A percentile compares a stretch with the other conserved stretches of the same genome.
phyloP scores from a whole-genome alignment of 495 filamentous ascomycete species.

The Collariella sp. region DNA sequence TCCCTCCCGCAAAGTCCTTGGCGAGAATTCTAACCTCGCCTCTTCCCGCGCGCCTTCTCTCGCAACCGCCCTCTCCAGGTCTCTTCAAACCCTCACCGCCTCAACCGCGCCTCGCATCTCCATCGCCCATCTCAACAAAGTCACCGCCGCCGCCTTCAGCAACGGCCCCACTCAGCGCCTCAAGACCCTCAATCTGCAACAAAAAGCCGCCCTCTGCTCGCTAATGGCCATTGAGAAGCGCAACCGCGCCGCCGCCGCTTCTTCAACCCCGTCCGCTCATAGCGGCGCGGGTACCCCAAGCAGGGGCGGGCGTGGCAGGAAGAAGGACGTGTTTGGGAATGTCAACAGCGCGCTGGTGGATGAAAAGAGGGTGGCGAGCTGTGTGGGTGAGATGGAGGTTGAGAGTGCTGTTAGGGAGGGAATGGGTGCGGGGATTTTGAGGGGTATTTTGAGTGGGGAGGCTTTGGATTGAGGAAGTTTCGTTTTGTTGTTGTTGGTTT shows the following conservation, averaged over 20 bases:
- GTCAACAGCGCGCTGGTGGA: slow-evolving; percentile 38
- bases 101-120: slow-evolving; percentile 81
- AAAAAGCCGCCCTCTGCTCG: slow-evolving; percentile 89
- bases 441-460: slow-evolving; percentile 46
- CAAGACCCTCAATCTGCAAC: slow-evolving; percentile 82
- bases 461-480: slow-evolving; percentile 39
- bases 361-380: slow-evolving; percentile 65
- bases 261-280: slow-evolving; percentile 38
- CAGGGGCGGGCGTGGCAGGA: slow-evolving; percentile 11
- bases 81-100: slow-evolving; percentile 51
- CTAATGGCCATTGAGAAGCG: slow-evolving; percentile 71
- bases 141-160: slow-evolving; percentile 77
- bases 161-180: slow-evolving; percentile 77
- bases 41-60: slow-evolving; percentile 37
- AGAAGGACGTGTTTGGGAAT: slow-evolving; percentile 27
- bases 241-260: slow-evolving; percentile 49
- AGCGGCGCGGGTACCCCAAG: slow-evolving; percentile 30
- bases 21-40: slow-evolving; percentile 39
- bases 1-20: slow-evolving; percentile 35
- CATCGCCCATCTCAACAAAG: slow-evolving; percentile 81
- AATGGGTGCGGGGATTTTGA: slow-evolving; percentile 49
- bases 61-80: slow-evolving; percentile 28
- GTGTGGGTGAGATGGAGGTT: slow-evolving; percentile 70
- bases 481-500: background rate
- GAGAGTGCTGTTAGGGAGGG: slow-evolving; percentile 53